These are phyloP conservation scores for Colletotrichum lentis DNA, from an alignment of 2,329 filamentous ascomycete species.

Conservation along the genomic window DNA sequence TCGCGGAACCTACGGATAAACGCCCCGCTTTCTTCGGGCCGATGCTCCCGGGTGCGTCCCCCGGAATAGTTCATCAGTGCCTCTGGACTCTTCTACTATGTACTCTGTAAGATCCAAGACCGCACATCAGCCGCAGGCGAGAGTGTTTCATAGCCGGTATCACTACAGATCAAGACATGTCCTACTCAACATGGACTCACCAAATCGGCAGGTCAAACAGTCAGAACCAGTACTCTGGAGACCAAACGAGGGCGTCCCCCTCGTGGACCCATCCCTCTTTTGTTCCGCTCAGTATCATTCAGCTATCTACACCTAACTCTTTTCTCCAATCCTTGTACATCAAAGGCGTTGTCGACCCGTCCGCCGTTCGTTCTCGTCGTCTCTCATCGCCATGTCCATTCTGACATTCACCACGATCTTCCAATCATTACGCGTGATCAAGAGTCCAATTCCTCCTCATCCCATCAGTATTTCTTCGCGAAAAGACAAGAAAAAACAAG, in stretches of 20 bases:
- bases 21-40: background rate
- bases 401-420: background rate
- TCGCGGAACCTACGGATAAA: background rate
- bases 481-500: background rate
- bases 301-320: conserved; percentile 22
- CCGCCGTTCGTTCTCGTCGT: background rate
- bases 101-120: too few relatives aligned
- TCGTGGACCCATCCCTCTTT: background rate
- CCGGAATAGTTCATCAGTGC: too few relatives aligned
- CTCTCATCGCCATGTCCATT: background rate
- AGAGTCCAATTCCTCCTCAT: background rate
- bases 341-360: background rate
- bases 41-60: too few relatives aligned
- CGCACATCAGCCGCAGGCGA: too few relatives aligned
- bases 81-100: too few relatives aligned
- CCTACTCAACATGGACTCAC: background rate
- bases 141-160: too few relatives aligned
- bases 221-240: background rate
- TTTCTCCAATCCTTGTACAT: conserved; percentile 5
- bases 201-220: background rate
- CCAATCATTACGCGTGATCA: conserved; percentile 4
- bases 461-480: background rate
- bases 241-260: background rate
- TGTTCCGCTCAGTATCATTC: conserved; percentile 3
- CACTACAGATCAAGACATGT: background rate